Conservation (phyloP, 2,329 filamentous ascomycete species). For the Atkinsonella hypoxylon region DNA sequence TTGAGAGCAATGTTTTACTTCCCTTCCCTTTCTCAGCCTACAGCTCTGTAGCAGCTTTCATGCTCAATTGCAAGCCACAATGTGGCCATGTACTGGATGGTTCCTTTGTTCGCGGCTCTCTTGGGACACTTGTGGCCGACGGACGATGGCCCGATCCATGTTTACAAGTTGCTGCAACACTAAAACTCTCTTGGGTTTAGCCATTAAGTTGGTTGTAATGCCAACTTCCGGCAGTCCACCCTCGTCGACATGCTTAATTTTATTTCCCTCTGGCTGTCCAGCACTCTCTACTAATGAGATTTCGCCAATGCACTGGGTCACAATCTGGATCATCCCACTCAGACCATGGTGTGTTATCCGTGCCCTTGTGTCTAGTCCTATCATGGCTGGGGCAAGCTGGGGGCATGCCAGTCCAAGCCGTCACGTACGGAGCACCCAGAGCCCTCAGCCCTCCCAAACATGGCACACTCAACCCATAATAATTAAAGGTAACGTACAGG, state of each 20-base stretch:
- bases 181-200: not conserved
- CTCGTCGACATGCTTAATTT: not conserved
- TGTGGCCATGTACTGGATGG: not conserved
- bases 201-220: not conserved
- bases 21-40: not conserved
- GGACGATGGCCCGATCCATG: not conserved
- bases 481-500: not conserved
- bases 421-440: constrained; percentile 1
- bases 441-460: not conserved
- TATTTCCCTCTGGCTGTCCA: not conserved
- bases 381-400: not conserved
- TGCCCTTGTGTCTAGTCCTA: constrained; percentile 5
- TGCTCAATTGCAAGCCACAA: constrained; percentile 2
- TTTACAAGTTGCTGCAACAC: not conserved
- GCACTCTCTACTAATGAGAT: not conserved
- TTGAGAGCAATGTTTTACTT: not conserved
- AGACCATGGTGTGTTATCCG: constrained; percentile 4
- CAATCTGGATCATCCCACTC: constrained; percentile 4
- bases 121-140: not conserved
- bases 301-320: constrained; percentile 1
- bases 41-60: not conserved
- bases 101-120: not conserved
- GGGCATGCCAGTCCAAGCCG: not conserved
- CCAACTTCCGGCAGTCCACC: not conserved
- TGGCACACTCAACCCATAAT: not conserved